Conservation (phyloP, 331 rosid species). For the Quercus phellos region DNA sequence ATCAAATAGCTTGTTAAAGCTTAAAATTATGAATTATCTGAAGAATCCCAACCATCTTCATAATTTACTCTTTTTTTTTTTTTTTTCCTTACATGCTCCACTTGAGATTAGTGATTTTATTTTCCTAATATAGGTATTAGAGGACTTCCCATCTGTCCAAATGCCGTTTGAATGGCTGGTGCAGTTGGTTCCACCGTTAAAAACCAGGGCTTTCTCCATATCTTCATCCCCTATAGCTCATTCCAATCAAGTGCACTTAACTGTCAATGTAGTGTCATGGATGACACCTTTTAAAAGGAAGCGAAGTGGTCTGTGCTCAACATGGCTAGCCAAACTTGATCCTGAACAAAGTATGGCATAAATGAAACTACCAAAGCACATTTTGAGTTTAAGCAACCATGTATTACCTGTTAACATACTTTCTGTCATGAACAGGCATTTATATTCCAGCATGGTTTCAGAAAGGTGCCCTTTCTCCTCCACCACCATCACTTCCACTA, state of each 20-base stretch:
- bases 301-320: constrained; percentile 73
- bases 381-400: not conserved
- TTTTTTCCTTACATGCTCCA: not conserved
- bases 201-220: constrained; percentile 80
- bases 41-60: not conserved
- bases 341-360: constrained; percentile 47
- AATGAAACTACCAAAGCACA: not conserved
- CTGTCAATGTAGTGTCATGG: constrained; percentile 76
- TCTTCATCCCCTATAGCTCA: constrained; percentile 66
- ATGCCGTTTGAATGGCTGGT: constrained; percentile 93
- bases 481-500: constrained; percentile 68
- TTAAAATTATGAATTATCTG: not conserved
- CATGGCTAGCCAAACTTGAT: constrained; percentile 79
- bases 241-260: constrained; percentile 80
- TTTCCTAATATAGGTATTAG: constrained; percentile 50
- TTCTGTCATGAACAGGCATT: constrained; percentile 33
- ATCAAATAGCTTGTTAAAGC: not conserved
- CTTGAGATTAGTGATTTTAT: constrained; percentile 12
- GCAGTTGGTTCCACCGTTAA: constrained; percentile 85
- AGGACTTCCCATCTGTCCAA: constrained; percentile 88
- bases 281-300: constrained; percentile 79
- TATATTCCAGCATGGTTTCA: constrained; percentile 63
- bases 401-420: constrained; percentile 1
- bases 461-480: constrained; percentile 75
- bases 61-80: not conserved